phyloP scores from a whole-genome alignment of 257 asterid genomes.

The Handroanthus guayacan region DNA sequence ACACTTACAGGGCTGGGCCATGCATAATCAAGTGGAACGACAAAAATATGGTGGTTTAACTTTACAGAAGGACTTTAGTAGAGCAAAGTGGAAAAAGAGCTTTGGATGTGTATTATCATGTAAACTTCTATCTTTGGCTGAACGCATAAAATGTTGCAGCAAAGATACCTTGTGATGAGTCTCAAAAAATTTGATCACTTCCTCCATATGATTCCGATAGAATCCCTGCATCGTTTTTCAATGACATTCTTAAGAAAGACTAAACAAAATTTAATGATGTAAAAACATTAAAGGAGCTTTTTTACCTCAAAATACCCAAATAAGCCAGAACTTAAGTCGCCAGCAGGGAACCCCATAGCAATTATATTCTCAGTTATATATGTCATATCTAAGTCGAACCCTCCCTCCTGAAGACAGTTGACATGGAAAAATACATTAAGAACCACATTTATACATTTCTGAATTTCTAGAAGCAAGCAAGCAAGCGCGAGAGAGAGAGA shows the following conservation, averaged over 20 bases:
- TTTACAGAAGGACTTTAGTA: slow-evolving; percentile 4
- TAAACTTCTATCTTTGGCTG: background rate
- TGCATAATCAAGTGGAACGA: background rate
- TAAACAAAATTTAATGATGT: slow-evolving; percentile 1
- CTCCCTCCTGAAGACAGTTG: slow-evolving; percentile 77
- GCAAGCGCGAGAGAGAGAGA: background rate
- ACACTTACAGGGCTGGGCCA: background rate
- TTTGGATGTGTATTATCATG: slow-evolving; percentile 35
- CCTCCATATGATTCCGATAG: slow-evolving; percentile 98
- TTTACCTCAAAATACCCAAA: slow-evolving; percentile 96
- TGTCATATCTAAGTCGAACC: slow-evolving; percentile 98
- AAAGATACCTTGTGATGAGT: slow-evolving; percentile 87
- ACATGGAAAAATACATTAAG: slow-evolving; percentile 26
- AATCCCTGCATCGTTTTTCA: slow-evolving; percentile 69
- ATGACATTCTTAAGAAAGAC: slow-evolving; percentile 37
- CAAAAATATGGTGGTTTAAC: slow-evolving; percentile 14
- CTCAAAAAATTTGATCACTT: slow-evolving; percentile 94
- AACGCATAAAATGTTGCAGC: slow-evolving; percentile 8
- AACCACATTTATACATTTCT: slow-evolving; percentile 21
- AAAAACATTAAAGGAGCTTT: slow-evolving; percentile 35
- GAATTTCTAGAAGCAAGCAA: slow-evolving; percentile 9
- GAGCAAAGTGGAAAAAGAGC: slow-evolving; percentile 18
- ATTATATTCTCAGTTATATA: slow-evolving; percentile 92
- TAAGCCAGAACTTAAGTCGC: slow-evolving; percentile 95
- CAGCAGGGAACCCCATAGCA: slow-evolving; percentile 99